These are phyloP conservation scores for Stereocaulon alpinum DNA, from an alignment of 495 filamentous ascomycete species.

Conservation along the genomic window DNA sequence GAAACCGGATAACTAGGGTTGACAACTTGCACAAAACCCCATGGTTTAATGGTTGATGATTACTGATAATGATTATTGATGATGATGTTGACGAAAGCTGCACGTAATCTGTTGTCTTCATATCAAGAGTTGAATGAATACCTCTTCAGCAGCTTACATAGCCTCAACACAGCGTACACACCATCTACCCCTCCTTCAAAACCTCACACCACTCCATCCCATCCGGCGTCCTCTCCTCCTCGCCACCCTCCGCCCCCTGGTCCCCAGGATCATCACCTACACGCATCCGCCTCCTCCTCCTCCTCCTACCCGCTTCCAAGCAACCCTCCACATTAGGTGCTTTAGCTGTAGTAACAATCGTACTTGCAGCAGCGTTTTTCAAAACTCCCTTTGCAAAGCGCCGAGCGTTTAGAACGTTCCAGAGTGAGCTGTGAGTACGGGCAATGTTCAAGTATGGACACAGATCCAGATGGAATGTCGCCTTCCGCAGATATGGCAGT, in stretches of 20 bases:
- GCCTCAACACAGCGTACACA: too few species aligned
- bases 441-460: neutral
- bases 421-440: neutral
- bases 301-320: too few species aligned
- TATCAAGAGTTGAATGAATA: too few species aligned
- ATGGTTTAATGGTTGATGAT: neutral
- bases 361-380: neutral
- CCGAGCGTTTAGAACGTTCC: neutral
- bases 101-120: neutral
- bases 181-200: too few species aligned
- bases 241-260: too few species aligned
- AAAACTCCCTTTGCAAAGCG: neutral
- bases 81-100: neutral
- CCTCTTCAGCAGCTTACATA: too few species aligned
- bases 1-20: neutral
- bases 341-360: neutral
- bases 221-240: too few species aligned
- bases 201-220: too few species aligned
- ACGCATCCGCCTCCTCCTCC: too few species aligned
- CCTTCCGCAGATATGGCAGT: neutral
- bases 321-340: neutral
- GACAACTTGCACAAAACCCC: neutral
- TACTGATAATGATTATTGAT: neutral
- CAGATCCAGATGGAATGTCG: neutral
- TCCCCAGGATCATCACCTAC: too few species aligned